Percentiles rank a stretch among this genome's conserved stretches.
Evolutionary conservation across 805 yeast genomes (phyloP).

Genomic region (Saccharomycopsis capsularis): DNA sequence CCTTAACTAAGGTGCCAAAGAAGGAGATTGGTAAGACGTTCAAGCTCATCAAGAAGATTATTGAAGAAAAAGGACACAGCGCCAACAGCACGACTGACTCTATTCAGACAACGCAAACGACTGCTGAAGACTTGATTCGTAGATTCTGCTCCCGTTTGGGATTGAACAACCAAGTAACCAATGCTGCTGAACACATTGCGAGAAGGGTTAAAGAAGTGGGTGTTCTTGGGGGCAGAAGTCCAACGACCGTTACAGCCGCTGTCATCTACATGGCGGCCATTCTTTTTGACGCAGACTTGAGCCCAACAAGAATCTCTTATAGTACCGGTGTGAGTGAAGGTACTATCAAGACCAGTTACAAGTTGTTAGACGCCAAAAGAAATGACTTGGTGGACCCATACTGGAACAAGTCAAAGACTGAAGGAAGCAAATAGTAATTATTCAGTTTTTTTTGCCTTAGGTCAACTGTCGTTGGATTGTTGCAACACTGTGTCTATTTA

Average conservation of each 20-base stretch:
- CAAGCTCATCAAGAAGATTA: conserved; percentile 69
- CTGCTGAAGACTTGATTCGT: conserved; percentile 90
- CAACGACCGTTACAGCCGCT: conserved; percentile 96
- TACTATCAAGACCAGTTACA: conserved; percentile 88
- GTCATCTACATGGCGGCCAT: conserved; percentile 90
- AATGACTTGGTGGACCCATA: conserved; percentile 65
- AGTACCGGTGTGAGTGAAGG: conserved; percentile 96
- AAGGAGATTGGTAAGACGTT: conserved; percentile 92
- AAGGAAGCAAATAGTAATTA: no score
- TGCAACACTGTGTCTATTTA: background rate
- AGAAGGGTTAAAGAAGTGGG: conserved; percentile 85
- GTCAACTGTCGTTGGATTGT: background rate
- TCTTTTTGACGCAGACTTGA: conserved; percentile 71
- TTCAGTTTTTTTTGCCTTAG: no score
- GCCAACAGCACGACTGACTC: conserved; percentile 34
- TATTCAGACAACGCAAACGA: conserved; percentile 70
- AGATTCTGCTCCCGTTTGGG: conserved; percentile 96
- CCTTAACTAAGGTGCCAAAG: conserved; percentile 85
- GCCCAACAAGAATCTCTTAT: conserved; percentile 79
- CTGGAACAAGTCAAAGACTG: conserved; percentile 40
- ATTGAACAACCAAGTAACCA: conserved; percentile 71
- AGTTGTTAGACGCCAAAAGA: conserved; percentile 68
- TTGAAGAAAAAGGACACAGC: conserved; percentile 34
- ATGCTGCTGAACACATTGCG: conserved; percentile 90
- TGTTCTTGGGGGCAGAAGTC: conserved; percentile 92